Conservation (phyloP, 805 yeast species). For the Candida hungchunana region DNA sequence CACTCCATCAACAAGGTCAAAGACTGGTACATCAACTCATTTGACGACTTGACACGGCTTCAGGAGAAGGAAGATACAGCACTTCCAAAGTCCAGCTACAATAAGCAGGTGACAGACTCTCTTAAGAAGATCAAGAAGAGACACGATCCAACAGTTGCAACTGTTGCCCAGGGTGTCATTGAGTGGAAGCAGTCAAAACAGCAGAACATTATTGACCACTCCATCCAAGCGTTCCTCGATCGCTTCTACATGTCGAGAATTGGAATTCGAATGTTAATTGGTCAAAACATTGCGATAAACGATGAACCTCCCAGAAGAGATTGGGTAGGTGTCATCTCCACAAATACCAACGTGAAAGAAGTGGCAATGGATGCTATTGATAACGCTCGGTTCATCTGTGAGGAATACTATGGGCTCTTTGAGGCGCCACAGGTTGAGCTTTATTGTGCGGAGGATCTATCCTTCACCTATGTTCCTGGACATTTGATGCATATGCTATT, state of each 20-base stretch:
- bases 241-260: conserved; percentile 86
- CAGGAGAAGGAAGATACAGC: conserved; percentile 27
- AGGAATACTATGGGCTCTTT: conserved; percentile 81
- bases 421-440: conserved; percentile 83
- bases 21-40: conserved; percentile 89
- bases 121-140: conserved; percentile 70
- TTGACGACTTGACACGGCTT: conserved; percentile 71
- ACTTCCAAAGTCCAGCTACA: conserved; percentile 67
- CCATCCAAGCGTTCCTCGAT: conserved; percentile 79
- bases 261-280: conserved; percentile 89
- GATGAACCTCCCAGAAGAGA: conserved; percentile 59
- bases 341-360: conserved; percentile 78
- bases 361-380: conserved; percentile 86
- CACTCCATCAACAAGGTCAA: conserved; percentile 73
- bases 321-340: conserved; percentile 86
- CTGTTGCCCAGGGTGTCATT: conserved; percentile 87
- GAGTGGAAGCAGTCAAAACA: conserved; percentile 69
- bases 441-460: conserved; percentile 59
- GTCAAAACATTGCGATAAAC: conserved; percentile 87
- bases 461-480: conserved; percentile 90
- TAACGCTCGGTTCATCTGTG: conserved; percentile 86
- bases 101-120: conserved; percentile 59
- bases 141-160: conserved; percentile 90
- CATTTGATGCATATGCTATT: conserved; percentile 88
- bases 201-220: conserved; percentile 54